Percentiles rank a stretch among this genome's conserved stretches.
Conservation (phyloP, 2,329 filamentous ascomycete species). For the Xenoacremonium recifei region DNA sequence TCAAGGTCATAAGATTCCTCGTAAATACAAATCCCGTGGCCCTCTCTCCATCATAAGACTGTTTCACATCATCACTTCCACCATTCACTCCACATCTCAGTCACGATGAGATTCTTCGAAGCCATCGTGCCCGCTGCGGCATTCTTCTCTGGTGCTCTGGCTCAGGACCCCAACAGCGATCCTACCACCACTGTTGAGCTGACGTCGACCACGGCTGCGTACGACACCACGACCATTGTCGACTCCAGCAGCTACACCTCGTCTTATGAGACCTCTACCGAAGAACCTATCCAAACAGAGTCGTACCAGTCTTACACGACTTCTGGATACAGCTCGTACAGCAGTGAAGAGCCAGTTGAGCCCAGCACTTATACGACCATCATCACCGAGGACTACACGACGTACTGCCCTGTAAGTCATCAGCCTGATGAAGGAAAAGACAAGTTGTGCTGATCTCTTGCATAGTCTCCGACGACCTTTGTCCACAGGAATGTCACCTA, state of each 20-base stretch:
- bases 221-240: too few species aligned
- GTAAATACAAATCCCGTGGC: too few species aligned
- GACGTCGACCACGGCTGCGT: too few species aligned
- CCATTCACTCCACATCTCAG: neutral
- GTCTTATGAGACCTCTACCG: neutral
- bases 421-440: too few species aligned
- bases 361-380: conserved; percentile 34
- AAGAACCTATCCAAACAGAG: neutral
- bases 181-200: conserved; percentile 1
- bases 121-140: neutral
- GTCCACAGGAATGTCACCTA: conserved; percentile 41
- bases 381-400: conserved; percentile 36
- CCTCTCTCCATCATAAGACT: neutral
- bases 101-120: neutral
- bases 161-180: neutral
- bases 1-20: too few species aligned
- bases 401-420: conserved; percentile 42
- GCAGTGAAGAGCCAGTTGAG: too few species aligned
- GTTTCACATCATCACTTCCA: neutral
- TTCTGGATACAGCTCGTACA: neutral
- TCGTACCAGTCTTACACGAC: neutral
- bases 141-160: neutral
- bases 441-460: conserved; percentile 2
- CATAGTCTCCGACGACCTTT: conserved; percentile 31
- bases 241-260: neutral